Conservation (phyloP, 116 monocot genomes). For the Thalassia testudinum region DNA sequence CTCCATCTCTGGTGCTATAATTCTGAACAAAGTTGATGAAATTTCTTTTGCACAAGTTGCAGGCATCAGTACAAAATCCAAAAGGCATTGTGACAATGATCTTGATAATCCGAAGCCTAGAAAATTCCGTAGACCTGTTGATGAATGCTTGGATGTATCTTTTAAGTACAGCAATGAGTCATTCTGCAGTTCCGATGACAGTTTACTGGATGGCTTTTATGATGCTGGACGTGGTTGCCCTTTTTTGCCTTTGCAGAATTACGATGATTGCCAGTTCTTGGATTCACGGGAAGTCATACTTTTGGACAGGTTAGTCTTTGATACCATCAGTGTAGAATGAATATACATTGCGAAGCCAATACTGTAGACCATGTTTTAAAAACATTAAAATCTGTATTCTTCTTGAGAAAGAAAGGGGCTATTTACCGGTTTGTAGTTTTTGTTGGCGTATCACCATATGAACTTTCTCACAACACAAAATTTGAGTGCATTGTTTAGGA, state of each 20-base stretch:
- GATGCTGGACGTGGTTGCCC: constrained; percentile 91
- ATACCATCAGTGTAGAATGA: too few species aligned
- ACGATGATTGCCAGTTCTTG: constrained; percentile 28
- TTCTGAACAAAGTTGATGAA: constrained; percentile 10
- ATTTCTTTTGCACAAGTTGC: constrained; percentile 20
- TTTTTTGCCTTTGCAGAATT: constrained; percentile 60
- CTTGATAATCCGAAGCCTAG: constrained; percentile 71
- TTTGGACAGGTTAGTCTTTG: constrained; percentile 71
- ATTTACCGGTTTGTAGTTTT: too few species aligned
- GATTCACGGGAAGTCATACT: constrained; percentile 96
- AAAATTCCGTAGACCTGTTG: constrained; percentile 49
- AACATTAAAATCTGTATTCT: too few species aligned
- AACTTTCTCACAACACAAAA: too few species aligned
- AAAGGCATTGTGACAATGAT: constrained; percentile 73
- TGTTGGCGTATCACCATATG: too few species aligned
- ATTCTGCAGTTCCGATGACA: constrained; percentile 65
- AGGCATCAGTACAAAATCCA: constrained; percentile 28
- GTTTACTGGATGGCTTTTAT: constrained; percentile 95
- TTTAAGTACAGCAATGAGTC: constrained; percentile 76
- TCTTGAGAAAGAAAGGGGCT: too few species aligned
- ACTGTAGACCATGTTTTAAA: too few species aligned
- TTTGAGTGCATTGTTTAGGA: too few species aligned
- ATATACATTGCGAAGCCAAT: too few species aligned
- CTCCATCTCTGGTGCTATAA: constrained; percentile 3
- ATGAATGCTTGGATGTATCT: constrained; percentile 34